A percentile compares a stretch with the other conserved stretches of the same genome.
Conservation (phyloP, 2,329 filamentous ascomycete species). For the Zymoseptoria passerinii region DNA sequence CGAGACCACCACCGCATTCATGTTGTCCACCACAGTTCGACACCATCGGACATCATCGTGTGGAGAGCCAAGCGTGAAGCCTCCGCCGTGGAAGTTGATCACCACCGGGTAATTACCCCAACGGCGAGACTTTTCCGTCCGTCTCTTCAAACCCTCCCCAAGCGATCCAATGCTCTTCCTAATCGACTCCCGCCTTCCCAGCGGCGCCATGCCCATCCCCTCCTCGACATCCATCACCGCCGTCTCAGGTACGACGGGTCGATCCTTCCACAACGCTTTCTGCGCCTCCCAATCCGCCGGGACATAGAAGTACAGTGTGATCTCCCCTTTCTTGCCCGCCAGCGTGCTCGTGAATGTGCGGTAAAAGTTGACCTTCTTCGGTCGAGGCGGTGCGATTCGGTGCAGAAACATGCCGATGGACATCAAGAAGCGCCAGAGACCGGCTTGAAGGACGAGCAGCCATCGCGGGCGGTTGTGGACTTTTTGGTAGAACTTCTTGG, state of each 20-base stretch:
- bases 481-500: slow-evolving; percentile 7
- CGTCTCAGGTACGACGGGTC: slow-evolving; percentile 7
- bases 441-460: slow-evolving; percentile 55
- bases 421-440: slow-evolving; percentile 61
- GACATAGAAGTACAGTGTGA: slow-evolving; percentile 54
- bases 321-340: slow-evolving; percentile 37
- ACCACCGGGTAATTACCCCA: slow-evolving; percentile 45
- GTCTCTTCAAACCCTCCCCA: slow-evolving; percentile 17
- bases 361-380: slow-evolving; percentile 53
- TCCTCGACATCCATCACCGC: slow-evolving; percentile 11
- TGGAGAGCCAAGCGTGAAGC: slow-evolving; percentile 52
- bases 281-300: slow-evolving; percentile 44
- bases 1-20: slow-evolving; percentile 50
- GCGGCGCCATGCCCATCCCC: neutral
- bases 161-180: slow-evolving; percentile 19
- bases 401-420: slow-evolving; percentile 62
- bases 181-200: slow-evolving; percentile 14
- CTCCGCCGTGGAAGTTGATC: slow-evolving; percentile 58
- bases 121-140: slow-evolving; percentile 30
- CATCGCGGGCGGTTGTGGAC: slow-evolving; percentile 41
- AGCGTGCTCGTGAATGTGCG: slow-evolving; percentile 46
- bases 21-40: slow-evolving; percentile 46
- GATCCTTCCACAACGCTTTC: slow-evolving; percentile 28
- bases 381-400: slow-evolving; percentile 51
- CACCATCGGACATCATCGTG: slow-evolving; percentile 56